Base-by-base conservation (phyloP, 768 basidiomycete species). In the Pisolithus orientalis region DNA sequence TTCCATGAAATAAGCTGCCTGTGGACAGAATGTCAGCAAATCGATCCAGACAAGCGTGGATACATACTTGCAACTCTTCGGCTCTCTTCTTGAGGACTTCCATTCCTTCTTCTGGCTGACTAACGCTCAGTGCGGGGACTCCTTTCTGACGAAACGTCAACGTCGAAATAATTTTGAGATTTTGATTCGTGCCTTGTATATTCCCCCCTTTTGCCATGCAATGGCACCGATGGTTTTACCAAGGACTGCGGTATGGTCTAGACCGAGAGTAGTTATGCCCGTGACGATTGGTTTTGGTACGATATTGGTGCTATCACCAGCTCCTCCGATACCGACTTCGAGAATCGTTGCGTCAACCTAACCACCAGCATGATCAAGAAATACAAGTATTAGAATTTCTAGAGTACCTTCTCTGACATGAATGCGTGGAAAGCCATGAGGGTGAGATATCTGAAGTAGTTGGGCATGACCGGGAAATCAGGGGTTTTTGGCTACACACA, bases 251-350 rank as follows among this genome's bases (percentile, higher is more conserved):
- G 89, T 82, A 70, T 99, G 96, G 62, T 99, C 96, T 57, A 97
- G 80, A 1, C 96, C 96, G 11, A 99, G 76, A 4, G 91, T 79
- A 8, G 94, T 90, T 24, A 98, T 76, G 6, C 94, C 96, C 6
- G 94, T 89, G 25, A 87, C 87, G n/a, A 94, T 64, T 0, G 96
- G 96, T 52, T 79, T 80, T 0, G 93, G 94, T 10, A 98, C 91
- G 55, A 95, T 83, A 59, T 99, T 99, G 27, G 96, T 99, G 60
- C 92, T 92, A 64, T 99, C 96, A 63, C 90, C 90, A 21, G 79
- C 77, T 9, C 96, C 96, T 21, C 96, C 96, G 17, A 99, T 86
- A 8, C 96, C 96, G 37, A 98, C 96, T 75, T 99, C 96, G 24
- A 99, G 76, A 50, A 99, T 80, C 0, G 94, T 92, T 3, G 91